Evolutionary conservation across 306 rosid species (phyloP).

Genomic region (Adenanthera pavonina): DNA sequence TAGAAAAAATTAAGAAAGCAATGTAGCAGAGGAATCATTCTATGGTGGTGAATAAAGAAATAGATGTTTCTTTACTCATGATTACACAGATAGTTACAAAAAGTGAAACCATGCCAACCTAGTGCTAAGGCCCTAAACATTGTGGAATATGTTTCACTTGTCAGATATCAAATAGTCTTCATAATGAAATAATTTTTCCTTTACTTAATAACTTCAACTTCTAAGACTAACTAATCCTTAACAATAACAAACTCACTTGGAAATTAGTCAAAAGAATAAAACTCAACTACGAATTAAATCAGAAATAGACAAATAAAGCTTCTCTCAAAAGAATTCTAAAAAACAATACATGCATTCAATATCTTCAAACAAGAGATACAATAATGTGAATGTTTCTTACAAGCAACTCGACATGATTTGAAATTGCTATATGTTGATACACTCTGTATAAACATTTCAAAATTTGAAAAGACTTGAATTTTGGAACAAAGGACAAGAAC

Average conservation of each 20-base stretch:
- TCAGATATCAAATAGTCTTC: no score
- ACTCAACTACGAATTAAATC: neutral
- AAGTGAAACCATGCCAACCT: no score
- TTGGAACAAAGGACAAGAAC: no score
- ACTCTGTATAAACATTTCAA: neutral
- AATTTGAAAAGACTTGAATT: neutral
- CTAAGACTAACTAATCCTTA: neutral
- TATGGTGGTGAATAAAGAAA: no score
- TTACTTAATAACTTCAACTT: no score
- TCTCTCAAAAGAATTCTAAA: neutral
- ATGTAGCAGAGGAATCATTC: no score
- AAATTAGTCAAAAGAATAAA: neutral
- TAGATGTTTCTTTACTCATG: no score
- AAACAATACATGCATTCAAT: conserved; percentile 21
- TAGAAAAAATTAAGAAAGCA: no score
- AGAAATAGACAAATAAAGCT: neutral
- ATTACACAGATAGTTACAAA: no score
- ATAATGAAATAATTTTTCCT: neutral
- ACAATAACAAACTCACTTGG: neutral
- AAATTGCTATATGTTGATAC: neutral
- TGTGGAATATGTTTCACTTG: no score
- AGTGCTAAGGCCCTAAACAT: no score
- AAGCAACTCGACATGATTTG: neutral
- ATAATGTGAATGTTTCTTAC: neutral
- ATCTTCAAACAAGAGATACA: conserved; percentile 8